Conservation (phyloP, 2,329 filamentous ascomycete species). For the Corniculantispora saksenae region DNA sequence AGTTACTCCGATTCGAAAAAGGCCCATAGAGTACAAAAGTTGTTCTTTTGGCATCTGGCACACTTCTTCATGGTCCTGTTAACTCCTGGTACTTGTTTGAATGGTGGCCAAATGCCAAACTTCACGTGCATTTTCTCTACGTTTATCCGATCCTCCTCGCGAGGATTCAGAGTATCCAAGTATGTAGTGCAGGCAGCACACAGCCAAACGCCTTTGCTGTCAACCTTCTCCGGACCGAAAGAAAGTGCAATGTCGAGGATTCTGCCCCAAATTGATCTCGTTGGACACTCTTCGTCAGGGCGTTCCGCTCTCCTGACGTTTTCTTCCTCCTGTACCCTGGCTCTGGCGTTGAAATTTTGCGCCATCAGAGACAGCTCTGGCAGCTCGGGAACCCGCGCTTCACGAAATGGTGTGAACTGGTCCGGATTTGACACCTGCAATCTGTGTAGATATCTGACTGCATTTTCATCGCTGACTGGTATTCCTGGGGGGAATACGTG, state of each 20-base stretch:
- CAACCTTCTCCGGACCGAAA: neutral
- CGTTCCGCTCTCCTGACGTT: neutral
- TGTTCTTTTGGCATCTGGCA: constrained; percentile 15
- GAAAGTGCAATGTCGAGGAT: neutral
- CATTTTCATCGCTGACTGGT: neutral
- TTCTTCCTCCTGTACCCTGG: neutral
- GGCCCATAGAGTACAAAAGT: constrained; percentile 21
- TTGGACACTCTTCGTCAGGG: no score
- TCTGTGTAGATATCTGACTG: neutral
- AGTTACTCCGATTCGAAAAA: neutral
- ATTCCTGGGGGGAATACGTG: neutral
- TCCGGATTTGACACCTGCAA: neutral
- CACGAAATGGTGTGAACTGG: neutral
- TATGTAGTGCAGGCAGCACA: constrained; percentile 23
- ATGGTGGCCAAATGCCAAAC: constrained; percentile 21
- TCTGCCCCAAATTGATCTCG: neutral
- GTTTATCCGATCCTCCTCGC: neutral
- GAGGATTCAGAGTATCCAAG: constrained; percentile 13
- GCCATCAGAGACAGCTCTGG: neutral
- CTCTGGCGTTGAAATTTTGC: neutral
- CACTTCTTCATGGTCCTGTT: constrained; percentile 22
- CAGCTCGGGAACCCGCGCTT: neutral
- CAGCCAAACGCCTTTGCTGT: constrained; percentile 24
- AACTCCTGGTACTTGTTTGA: constrained; percentile 14
- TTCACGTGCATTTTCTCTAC: neutral